Conservation (phyloP, 2,329 filamentous ascomycete genomes). For the Fusarium sublunatum region DNA sequence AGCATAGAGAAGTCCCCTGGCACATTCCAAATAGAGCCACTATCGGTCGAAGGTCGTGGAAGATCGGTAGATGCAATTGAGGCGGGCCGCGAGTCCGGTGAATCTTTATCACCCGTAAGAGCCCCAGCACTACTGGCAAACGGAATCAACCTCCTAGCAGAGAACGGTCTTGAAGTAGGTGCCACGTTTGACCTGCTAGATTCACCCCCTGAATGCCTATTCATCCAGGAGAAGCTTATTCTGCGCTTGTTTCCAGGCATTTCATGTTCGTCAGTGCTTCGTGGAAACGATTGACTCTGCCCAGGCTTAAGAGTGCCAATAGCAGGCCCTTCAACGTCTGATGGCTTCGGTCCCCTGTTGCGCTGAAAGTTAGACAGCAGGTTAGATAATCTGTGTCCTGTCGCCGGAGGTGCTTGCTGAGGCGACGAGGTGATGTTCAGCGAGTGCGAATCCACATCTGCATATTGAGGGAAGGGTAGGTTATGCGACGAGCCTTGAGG, state of each 20-base stretch:
- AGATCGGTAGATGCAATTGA: conserved; percentile 77
- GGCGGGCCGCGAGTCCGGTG: conserved; percentile 71
- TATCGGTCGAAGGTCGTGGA: conserved; percentile 82
- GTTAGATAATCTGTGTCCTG: conserved; percentile 57
- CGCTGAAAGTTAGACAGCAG: conserved; percentile 71
- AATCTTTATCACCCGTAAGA: conserved; percentile 65
- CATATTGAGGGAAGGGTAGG: conserved; percentile 64
- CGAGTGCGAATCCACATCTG: conserved; percentile 60
- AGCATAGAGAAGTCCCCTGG: conserved; percentile 57
- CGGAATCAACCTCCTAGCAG: conserved; percentile 58
- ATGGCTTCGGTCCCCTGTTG: conserved; percentile 69
- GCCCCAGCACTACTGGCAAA: conserved; percentile 63
- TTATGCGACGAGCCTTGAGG: conserved; percentile 71
- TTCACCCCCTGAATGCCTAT: conserved; percentile 64
- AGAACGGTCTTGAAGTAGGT: conserved; percentile 53
- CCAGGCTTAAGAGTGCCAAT: conserved; percentile 76
- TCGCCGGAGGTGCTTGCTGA: conserved; percentile 46
- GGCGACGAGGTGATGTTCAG: conserved; percentile 56
- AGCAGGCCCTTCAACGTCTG: conserved; percentile 63
- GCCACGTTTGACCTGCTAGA: conserved; percentile 44
- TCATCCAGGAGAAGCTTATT: conserved; percentile 71
- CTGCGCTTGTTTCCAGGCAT: conserved; percentile 64
- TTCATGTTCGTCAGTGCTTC: conserved; percentile 67
- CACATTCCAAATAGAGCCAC: conserved; percentile 77
- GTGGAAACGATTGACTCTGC: conserved; percentile 83